Evolutionary conservation across 179 eudicot genomes (phyloP), one percentile per base, ranked within the genome.

Genomic region (Pouteria campechiana): DNA sequence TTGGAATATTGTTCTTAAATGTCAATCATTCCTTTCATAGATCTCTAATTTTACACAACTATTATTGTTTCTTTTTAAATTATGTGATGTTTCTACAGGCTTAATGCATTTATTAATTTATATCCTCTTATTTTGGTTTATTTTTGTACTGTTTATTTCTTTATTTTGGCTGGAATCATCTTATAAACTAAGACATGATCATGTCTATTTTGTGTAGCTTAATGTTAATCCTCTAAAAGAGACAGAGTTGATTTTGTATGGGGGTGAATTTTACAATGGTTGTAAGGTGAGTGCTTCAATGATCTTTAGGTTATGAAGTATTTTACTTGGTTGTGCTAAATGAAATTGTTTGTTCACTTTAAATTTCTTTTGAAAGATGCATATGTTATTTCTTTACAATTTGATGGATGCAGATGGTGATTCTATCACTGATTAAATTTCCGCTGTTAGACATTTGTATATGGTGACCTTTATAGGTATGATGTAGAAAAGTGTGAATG

Each of bases 261-360:
- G 98, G 6, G 98, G 98, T 40, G 98, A 90, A 76, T 90, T 81
- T 51, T 90, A 90, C 79, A 90, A 90, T 50, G 98, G 98, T 34
- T 81, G 55, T 71, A 90, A 86, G 98, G 98, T 86, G 42, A 32
- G 64, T 52, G 5, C 14, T 35, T 36, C 32, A 10, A 48, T 10
- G 1, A 2, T 41, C 5, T 9, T 15, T 12, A 25, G n/a, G n/a
- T n/a, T n/a, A n/a, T n/a, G n/a, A n/a, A n/a, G n/a, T n/a, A n/a
- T n/a, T n/a, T n/a, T n/a, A n/a, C n/a, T n/a, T n/a, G n/a, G n/a
- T n/a, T n/a, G n/a, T n/a, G n/a, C n/a, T n/a, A n/a, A n/a, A n/a
- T n/a, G n/a, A n/a, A n/a, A 21, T 42, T 41, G 8, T 28, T 24
- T 53, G 15, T 18, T 12, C 32, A 12, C 7, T 15, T 45, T 28